A percentile compares a stretch with the other conserved stretches of the same genome.
These are phyloP conservation scores for Diaporthe capsici DNA, from an alignment of 2,329 filamentous ascomycete genomes.

Conservation along the genomic window DNA sequence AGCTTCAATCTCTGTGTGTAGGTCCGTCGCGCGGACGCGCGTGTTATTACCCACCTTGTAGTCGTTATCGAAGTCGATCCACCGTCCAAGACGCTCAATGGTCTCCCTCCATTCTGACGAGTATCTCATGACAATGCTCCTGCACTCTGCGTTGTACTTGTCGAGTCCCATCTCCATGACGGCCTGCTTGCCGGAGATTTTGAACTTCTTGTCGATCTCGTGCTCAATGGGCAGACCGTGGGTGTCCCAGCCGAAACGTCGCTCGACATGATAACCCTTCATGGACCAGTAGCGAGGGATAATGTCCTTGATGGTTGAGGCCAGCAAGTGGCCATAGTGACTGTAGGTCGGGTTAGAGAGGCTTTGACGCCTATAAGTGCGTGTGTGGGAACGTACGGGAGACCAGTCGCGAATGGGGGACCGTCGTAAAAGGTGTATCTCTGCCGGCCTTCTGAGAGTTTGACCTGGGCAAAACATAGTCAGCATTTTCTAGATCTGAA, in stretches of 20 bases:
- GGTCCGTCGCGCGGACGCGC: not conserved
- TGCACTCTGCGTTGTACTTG: constrained; percentile 93
- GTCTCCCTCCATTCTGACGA: constrained; percentile 89
- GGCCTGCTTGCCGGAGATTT: constrained; percentile 83
- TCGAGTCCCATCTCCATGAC: constrained; percentile 88
- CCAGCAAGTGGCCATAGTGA: constrained; percentile 81
- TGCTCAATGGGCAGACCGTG: constrained; percentile 96
- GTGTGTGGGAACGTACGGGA: constrained; percentile 54
- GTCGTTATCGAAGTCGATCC: constrained; percentile 98
- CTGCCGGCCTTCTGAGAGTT: constrained; percentile 85
- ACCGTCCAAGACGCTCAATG: constrained; percentile 89
- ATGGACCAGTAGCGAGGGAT: constrained; percentile 98
- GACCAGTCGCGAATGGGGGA: constrained; percentile 81
- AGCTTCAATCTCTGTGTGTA: constrained; percentile 41
- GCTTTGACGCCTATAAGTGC: not conserved
- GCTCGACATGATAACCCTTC: constrained; percentile 93
- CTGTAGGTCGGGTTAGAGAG: constrained; percentile 26
- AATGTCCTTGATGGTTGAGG: constrained; percentile 97
- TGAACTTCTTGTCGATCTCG: constrained; percentile 96
- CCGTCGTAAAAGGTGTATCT: constrained; percentile 97
- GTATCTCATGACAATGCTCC: constrained; percentile 93
- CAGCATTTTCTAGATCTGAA: not conserved
- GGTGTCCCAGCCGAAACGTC: constrained; percentile 94
- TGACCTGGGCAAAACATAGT: constrained; percentile 61
- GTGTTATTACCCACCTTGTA: constrained; percentile 73